Percentiles rank a stretch among this genome's conserved stretches.
Evolutionary conservation across 1,284 basidiomycete species (phyloP).

Genomic region (Tremellales sp.): DNA sequence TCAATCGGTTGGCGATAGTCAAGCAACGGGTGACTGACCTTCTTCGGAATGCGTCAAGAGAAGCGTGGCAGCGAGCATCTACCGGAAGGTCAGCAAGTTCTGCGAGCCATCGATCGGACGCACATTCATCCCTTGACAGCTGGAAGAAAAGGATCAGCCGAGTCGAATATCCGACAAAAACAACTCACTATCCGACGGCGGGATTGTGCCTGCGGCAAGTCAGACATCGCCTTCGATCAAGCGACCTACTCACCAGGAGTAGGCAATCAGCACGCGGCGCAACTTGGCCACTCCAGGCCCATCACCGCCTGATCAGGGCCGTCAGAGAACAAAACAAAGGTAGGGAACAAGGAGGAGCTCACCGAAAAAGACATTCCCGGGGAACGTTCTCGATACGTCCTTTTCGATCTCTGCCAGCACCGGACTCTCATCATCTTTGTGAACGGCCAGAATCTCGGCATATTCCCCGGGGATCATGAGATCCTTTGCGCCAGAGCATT

Average conservation of each 20-base stretch:
- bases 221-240: slow-evolving; percentile 2
- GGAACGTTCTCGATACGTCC: slow-evolving; percentile 86
- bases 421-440: slow-evolving; percentile 58
- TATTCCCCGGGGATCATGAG: slow-evolving; percentile 90
- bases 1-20: not conserved
- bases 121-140: slow-evolving; percentile 30
- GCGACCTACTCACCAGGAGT: slow-evolving; percentile 69
- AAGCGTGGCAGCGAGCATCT: slow-evolving; percentile 77
- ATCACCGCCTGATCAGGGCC: slow-evolving; percentile 20
- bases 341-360: slow-evolving; percentile 34
- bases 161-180: not conserved
- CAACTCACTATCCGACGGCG: slow-evolving; percentile 63
- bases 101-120: not conserved
- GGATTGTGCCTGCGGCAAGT: slow-evolving; percentile 61
- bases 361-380: slow-evolving; percentile 93
- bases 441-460: slow-evolving; percentile 67
- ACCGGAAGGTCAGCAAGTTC: slow-evolving; percentile 54
- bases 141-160: not conserved
- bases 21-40: slow-evolving; percentile 15
- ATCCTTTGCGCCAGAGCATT: slow-evolving; percentile 87
- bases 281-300: slow-evolving; percentile 91
- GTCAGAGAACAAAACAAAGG: not conserved
- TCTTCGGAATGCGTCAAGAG: slow-evolving; percentile 74
- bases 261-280: slow-evolving; percentile 80
- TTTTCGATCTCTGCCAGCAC: slow-evolving; percentile 83